phyloP scores from a whole-genome alignment of 1,284 basidiomycete species.

The Termitomyces sp. region DNA sequence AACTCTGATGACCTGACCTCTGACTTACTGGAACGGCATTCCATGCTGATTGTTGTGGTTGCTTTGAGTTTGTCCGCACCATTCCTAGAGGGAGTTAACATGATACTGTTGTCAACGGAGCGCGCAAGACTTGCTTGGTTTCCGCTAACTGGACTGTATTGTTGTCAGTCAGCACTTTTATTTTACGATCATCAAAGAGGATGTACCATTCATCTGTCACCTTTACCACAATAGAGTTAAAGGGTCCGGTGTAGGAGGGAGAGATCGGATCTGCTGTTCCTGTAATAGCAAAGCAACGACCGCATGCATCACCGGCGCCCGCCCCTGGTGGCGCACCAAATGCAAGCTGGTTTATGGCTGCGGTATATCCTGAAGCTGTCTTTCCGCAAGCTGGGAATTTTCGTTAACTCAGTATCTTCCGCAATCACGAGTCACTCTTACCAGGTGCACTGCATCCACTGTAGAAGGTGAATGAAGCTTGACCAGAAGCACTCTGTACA shows the following conservation, averaged over 20 bases:
- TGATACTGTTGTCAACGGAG: not conserved
- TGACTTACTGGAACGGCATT: slow-evolving; percentile 43
- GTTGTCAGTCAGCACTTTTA: not conserved
- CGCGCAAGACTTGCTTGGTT: slow-evolving; percentile 29
- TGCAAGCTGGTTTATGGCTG: slow-evolving; percentile 51
- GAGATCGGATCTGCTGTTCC: slow-evolving; percentile 49
- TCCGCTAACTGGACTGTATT: slow-evolving; percentile 34
- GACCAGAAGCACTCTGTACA: slow-evolving; percentile 44
- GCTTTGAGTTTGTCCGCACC: slow-evolving; percentile 46
- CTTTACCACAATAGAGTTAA: slow-evolving; percentile 52
- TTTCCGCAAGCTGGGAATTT: slow-evolving; percentile 45
- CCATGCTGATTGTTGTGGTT: slow-evolving; percentile 39
- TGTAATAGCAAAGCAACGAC: slow-evolving; percentile 51
- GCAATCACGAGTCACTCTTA: slow-evolving; percentile 16
- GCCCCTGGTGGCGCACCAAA: slow-evolving; percentile 46
- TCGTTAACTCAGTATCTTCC: not conserved
- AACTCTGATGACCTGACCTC: not conserved
- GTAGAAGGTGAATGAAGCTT: slow-evolving; percentile 53
- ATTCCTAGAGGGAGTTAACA: slow-evolving; percentile 27
- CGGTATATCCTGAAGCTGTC: slow-evolving; percentile 44
- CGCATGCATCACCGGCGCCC: slow-evolving; percentile 56
- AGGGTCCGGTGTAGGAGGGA: slow-evolving; percentile 45
- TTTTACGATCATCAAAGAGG: slow-evolving; percentile 12
- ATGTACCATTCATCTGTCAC: slow-evolving; percentile 45
- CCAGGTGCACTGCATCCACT: slow-evolving; percentile 44